A percentile compares a stretch with the other conserved stretches of the same genome.
Evolutionary conservation across 176 grass and related monocot species (phyloP).

Genomic region (Chrysopogon serrulatus): DNA sequence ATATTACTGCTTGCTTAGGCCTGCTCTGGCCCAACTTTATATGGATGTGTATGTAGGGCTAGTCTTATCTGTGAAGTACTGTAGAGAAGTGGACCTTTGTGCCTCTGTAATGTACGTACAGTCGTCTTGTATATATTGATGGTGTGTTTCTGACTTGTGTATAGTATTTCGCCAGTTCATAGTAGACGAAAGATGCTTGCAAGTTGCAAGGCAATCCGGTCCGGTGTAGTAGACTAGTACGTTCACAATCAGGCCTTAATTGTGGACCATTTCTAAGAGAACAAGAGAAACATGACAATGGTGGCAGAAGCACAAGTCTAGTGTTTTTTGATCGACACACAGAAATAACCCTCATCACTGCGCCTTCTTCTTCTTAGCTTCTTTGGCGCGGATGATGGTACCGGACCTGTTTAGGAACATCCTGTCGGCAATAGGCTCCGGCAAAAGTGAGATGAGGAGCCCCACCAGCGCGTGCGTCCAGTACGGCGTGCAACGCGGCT

Average conservation of each 20-base stretch:
- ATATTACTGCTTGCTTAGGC: neutral
- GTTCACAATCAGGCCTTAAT: neutral
- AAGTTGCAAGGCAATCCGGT: neutral
- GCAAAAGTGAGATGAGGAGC: slow-evolving; percentile 45
- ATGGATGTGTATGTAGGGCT: neutral
- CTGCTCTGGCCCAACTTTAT: neutral
- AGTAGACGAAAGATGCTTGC: neutral
- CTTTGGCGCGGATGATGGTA: slow-evolving; percentile 43
- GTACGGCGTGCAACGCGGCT: slow-evolving; percentile 66
- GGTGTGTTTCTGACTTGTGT: neutral
- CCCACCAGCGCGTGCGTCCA: slow-evolving; percentile 65
- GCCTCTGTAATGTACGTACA: neutral
- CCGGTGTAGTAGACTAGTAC: neutral
- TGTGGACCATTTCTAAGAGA: too few relatives aligned
- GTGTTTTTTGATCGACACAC: too few relatives aligned
- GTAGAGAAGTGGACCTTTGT: neutral
- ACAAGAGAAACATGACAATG: too few relatives aligned
- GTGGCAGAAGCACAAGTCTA: too few relatives aligned
- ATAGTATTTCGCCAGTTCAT: neutral
- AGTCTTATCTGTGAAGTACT: neutral
- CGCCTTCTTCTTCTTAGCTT: slow-evolving; percentile 40
- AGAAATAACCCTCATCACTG: slow-evolving; percentile 9
- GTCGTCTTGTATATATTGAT: neutral
- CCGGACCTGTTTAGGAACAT: slow-evolving; percentile 32
- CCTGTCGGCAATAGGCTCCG: slow-evolving; percentile 34